Evolutionary conservation across 2,329 filamentous ascomycete genomes (phyloP), one percentile per base, ranked within the genome.

Genomic region (Claviceps sp.): DNA sequence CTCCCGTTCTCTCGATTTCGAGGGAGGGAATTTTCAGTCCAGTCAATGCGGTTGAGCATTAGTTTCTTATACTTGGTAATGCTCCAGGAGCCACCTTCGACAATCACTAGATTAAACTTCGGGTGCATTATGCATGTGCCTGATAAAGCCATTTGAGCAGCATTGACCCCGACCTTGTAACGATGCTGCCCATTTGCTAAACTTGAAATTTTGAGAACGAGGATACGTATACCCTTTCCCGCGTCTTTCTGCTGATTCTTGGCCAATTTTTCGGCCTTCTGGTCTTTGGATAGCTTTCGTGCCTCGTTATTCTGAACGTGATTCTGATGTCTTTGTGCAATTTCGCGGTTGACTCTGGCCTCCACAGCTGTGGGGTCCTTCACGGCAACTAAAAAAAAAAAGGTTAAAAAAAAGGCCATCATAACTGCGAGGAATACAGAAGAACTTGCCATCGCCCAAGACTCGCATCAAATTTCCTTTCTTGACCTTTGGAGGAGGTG

Each of bases 391-490:
- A 49, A 11, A 36, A 54, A 11, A 36, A 54, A 11, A 42, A 16
- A 6, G 2, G 2, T 39, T 45, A 23, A 54, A 40, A 16, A 54
- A 38, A 16, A 52, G 36, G 45, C 36, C 45, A 42, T 13, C 40
- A 44, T 37, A 34, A 14, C 8, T 23, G 13, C 26, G 13, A 23
- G 1, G 34, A 16, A 11, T 5, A 38, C 20, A 50, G 22, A 45
- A 45, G 36, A 50, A 88, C 85, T 64, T 64, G 68, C 67, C 67
- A 58, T 96, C 88, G 56, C 93, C 93, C 52, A 96, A 76, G 34
- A 98, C 93, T 53, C 90, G 85, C 93, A 98, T 98, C 64, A 98
- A 79, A 66, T 98, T 98, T 53, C 85, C 87, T 68, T 94, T 94
- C 71, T 96, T 97, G 59, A 98, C 88, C 69, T 97, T 98, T 11